phyloP scores from a whole-genome alignment of 257 asterid species.

The Salvia splendens region DNA sequence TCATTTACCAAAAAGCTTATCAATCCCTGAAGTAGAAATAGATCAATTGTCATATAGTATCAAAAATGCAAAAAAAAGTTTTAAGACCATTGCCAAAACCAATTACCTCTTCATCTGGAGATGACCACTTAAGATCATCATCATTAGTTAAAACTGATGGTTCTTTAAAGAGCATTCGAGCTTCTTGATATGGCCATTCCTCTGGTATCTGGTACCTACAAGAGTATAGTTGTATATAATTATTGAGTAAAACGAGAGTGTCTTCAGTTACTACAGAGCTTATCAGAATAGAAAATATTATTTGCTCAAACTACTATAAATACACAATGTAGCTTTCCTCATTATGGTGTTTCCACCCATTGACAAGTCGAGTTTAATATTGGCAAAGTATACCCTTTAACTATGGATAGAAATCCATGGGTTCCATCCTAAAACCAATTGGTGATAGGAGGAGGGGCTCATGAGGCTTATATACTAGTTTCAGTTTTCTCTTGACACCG shows the following conservation, averaged over 20 bases:
- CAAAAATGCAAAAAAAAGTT: slow-evolving; percentile 28
- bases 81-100: slow-evolving; percentile 26
- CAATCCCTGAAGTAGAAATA: slow-evolving; percentile 62
- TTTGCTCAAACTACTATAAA: neutral
- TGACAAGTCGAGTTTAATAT: neutral
- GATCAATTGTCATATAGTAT: slow-evolving; percentile 24
- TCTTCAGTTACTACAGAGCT: slow-evolving; percentile 8
- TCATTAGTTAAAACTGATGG: slow-evolving; percentile 70
- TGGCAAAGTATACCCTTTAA: slow-evolving; percentile 1
- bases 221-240: slow-evolving; percentile 9
- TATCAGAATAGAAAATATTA: neutral
- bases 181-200: slow-evolving; percentile 93
- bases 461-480: too few species aligned
- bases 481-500: too few species aligned
- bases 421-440: too few species aligned
- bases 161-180: slow-evolving; percentile 89
- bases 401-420: too few species aligned
- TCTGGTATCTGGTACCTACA: slow-evolving; percentile 90
- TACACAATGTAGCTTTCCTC: neutral
- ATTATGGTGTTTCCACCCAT: neutral
- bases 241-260: neutral
- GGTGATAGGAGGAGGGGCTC: too few species aligned
- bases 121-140: slow-evolving; percentile 88
- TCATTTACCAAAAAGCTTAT: slow-evolving; percentile 81
- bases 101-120: slow-evolving; percentile 95